These are phyloP conservation scores for Millerozyma miso DNA, from an alignment of 805 yeast species.

Conservation along the genomic window DNA sequence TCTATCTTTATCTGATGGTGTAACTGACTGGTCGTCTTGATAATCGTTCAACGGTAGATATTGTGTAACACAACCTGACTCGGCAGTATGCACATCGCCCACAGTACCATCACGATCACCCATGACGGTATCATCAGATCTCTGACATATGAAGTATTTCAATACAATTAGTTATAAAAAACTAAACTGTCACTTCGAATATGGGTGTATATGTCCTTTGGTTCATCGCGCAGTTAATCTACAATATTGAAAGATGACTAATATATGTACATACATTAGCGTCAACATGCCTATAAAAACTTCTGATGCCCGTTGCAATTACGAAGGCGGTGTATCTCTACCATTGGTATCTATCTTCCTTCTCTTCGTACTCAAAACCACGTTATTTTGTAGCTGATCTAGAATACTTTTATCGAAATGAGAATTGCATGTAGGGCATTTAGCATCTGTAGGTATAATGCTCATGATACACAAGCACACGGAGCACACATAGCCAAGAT, in stretches of 20 bases:
- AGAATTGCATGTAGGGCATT: slow-evolving; percentile 86
- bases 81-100: background rate
- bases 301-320: too few species aligned
- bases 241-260: background rate
- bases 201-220: background rate
- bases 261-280: too few species aligned
- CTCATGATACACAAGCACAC: slow-evolving; percentile 85
- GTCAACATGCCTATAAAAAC: too few species aligned
- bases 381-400: slow-evolving; percentile 53
- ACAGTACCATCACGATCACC: background rate
- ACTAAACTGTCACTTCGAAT: too few species aligned
- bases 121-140: background rate
- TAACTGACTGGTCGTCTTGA: background rate
- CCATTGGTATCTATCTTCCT: slow-evolving; percentile 24
- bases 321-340: background rate
- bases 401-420: slow-evolving; percentile 64
- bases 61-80: background rate
- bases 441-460: slow-evolving; percentile 57
- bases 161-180: too few species aligned
- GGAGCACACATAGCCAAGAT: slow-evolving; percentile 90
- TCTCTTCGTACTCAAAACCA: slow-evolving; percentile 44
- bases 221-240: background rate
- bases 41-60: background rate
- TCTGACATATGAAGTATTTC: too few species aligned
- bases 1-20: background rate